Evolutionary conservation across 768 basidiomycete species (phyloP), one percentile per base, ranked within the genome.

Genomic region (button mushroom (Agaricus bisporus)): DNA sequence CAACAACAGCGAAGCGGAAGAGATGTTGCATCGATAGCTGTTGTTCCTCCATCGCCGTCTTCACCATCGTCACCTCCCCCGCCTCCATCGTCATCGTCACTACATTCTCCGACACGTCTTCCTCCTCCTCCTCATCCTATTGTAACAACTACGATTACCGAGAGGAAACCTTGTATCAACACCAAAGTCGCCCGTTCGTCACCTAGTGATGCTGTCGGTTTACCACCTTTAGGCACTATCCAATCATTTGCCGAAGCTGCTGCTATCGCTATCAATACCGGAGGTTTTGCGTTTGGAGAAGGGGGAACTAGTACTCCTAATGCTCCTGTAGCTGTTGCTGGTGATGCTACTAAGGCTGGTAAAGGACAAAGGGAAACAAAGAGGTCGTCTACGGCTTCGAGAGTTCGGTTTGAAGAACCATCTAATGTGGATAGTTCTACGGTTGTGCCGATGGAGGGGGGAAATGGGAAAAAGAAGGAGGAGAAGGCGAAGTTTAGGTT

Each of bases 161-260:
- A 46, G 15, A 46, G 26, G 17, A 54, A 15, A 25, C 41, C 25
- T 32, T 32, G 4, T 32, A 11, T 32, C 32, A 32, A 11, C 11
- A 11, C 25, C 46, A 46, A 41, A 36, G 36, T n/a, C 52, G 32
- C 32, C 1, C 32, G 52, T 14, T 54, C 52, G 17, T 46, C 45
- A 2, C 35, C 52, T 2, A 25, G 52, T 17, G 44, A 53, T 39
- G 44, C 44, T 29, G 44, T 45, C 5, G 51, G 51, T 18, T 43
- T 53, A 17, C 36, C 44, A 20, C 37, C 37, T 8, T 35, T 35
- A 3, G 44, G 51, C 12, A 26, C 36, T 28, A 37, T 54, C 1
- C 52, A 54, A 29, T 54, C 52, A 5, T 54, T 54, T 39, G 44
- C 52, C 18, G 52, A 54, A 46, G 52, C 52, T 39, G 52, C 45